Evolutionary conservation across 2,329 filamentous ascomycete species (phyloP).

Genomic region (Ambrosiella beaveri): DNA sequence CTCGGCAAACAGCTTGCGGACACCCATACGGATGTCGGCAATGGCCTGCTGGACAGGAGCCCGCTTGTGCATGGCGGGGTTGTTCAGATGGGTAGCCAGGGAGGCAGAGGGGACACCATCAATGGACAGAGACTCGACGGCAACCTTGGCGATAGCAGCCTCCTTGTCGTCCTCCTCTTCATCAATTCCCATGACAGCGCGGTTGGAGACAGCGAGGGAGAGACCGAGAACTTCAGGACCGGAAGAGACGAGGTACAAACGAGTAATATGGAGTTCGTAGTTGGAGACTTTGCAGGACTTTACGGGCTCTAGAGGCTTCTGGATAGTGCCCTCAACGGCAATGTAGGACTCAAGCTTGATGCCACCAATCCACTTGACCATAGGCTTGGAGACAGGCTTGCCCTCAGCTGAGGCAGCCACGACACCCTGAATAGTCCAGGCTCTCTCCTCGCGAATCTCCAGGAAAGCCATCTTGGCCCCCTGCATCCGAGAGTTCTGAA

Average conservation of each 20-base stretch:
- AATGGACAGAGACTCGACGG: slow-evolving; percentile 25
- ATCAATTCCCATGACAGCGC: slow-evolving; percentile 38
- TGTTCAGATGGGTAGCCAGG: slow-evolving; percentile 73
- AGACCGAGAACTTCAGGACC: slow-evolving; percentile 41
- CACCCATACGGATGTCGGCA: slow-evolving; percentile 33
- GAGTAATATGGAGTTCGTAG: slow-evolving; percentile 75
- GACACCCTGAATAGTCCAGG: slow-evolving; percentile 70
- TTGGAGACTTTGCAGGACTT: slow-evolving; percentile 69
- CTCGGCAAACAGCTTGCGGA: slow-evolving; percentile 54
- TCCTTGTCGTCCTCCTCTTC: slow-evolving; percentile 31
- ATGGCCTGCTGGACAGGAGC: slow-evolving; percentile 84
- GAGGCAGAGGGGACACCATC: slow-evolving; percentile 50
- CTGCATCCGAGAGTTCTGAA: slow-evolving; percentile 78
- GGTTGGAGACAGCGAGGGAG: slow-evolving; percentile 37
- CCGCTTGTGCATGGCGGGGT: slow-evolving; percentile 82
- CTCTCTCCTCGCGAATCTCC: slow-evolving; percentile 59
- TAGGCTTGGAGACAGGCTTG: slow-evolving; percentile 54
- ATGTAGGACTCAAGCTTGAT: slow-evolving; percentile 70
- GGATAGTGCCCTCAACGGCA: slow-evolving; percentile 60
- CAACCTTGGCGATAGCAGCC: slow-evolving; percentile 20
- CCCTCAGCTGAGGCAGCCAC: slow-evolving; percentile 57
- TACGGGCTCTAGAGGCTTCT: slow-evolving; percentile 71
- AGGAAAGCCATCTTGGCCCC: slow-evolving; percentile 84
- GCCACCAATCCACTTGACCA: slow-evolving; percentile 79
- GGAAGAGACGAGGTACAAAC: slow-evolving; percentile 60